Evolutionary conservation across 306 rosid genomes (phyloP), one percentile per base, ranked within the genome.

Genomic region (Mimosa bimucronata): DNA sequence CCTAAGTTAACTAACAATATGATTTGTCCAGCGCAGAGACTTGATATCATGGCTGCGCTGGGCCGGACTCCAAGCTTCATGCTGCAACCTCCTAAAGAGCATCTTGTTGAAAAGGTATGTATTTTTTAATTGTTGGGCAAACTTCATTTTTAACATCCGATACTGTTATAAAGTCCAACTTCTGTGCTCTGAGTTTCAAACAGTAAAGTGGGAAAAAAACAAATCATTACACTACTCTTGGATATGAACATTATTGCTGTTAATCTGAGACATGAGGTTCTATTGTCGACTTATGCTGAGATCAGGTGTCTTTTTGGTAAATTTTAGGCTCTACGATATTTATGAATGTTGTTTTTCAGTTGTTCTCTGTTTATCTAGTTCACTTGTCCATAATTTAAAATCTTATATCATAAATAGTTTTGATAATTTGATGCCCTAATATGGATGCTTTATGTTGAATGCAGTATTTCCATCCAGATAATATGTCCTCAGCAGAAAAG

Each of bases 391-490:
- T 5, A 88, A 86, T 13, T 92, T 90, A 92, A 94, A 89, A 81
- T 88, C 26, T 92, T 92, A 82, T 60, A 37, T 25, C 80, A 28
- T 61, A 65, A 68, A n/a, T 26, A 25, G 70, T 65, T 25, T 28
- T 50, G 50, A 38, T 73, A 67, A 68, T 66, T 71, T 29, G 55
- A 44, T 73, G 80, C 64, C 34, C n/a, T 83, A 38, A 78, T 68
- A 15, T 64, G 80, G 65, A 26, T 72, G 29, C 28, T 82, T 60
- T 70, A 73, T 83, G 77, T 81, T 82, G 40, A 41, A 79, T 84
- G 86, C 94, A 94, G 98, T 90, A 90, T 83, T 90, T 91, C 80
- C 97, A 92, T 88, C 94, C 92, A 9, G 98, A 92, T 88, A 92
- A 94, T 83, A 90, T 92, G 97, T 94, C 97, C 18, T 89, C 97